A percentile compares a stretch with the other conserved stretches of the same genome.
These are phyloP conservation scores for Coemansia sp. DNA, from an alignment of 192 early-diverging fungal species.

Conservation along the genomic window DNA sequence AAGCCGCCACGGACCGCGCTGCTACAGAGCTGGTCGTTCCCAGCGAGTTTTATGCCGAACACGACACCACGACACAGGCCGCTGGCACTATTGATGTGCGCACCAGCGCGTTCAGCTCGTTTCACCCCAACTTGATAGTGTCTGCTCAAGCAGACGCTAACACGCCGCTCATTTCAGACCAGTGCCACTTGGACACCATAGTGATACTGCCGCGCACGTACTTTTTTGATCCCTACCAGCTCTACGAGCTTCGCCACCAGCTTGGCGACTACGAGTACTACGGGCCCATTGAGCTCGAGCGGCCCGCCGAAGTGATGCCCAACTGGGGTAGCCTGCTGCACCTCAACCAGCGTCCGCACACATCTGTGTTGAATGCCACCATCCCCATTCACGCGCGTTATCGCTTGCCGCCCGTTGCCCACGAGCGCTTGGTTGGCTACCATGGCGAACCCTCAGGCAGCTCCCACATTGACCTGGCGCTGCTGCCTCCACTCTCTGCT, in stretches of 20 bases:
- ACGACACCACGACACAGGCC: conserved; percentile 9
- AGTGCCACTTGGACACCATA: conserved; percentile 20
- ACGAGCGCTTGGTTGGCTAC: conserved; percentile 23
- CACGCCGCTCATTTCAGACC: not conserved
- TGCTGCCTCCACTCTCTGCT: conserved; percentile 33
- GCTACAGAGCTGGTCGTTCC: conserved; percentile 9
- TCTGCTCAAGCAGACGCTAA: conserved; percentile 2
- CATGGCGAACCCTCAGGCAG: conserved; percentile 28
- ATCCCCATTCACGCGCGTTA: conserved; percentile 49
- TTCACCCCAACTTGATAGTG: conserved; percentile 32
- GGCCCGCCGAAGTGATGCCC: conserved; percentile 32
- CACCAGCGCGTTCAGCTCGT: conserved; percentile 28
- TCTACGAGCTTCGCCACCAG: conserved; percentile 10
- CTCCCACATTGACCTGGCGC: conserved; percentile 30
- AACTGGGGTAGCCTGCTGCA: conserved; percentile 45
- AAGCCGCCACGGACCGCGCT: not conserved
- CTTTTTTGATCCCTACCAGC: conserved; percentile 49
- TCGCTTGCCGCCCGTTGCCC: conserved; percentile 22
- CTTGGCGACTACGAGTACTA: conserved; percentile 20
- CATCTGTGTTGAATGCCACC: not conserved
- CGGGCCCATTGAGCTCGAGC: conserved; percentile 39
- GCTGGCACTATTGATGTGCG: conserved; percentile 9
- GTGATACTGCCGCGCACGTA: conserved; percentile 32
- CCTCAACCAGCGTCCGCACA: conserved; percentile 16
- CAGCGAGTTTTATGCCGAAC: conserved; percentile 16